phyloP scores from a whole-genome alignment of 192 early-diverging fungal genomes.

The Backusella macrospora region DNA sequence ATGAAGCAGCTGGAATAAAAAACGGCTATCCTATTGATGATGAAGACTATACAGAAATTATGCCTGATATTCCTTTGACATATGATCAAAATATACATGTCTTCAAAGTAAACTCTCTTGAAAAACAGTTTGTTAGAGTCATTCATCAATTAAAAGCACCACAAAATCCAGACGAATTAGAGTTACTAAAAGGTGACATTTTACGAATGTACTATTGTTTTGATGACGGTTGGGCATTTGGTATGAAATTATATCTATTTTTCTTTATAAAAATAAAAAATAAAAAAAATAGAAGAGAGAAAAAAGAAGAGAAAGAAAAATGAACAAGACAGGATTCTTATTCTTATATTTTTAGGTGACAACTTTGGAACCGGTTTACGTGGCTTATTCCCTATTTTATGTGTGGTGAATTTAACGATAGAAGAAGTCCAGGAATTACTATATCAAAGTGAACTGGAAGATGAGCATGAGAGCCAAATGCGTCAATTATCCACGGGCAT shows the following conservation, averaged over 20 bases:
- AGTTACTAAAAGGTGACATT: slow-evolving; percentile 29
- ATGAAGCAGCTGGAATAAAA: neutral
- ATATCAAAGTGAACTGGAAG: slow-evolving; percentile 6
- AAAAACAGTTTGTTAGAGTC: slow-evolving; percentile 15
- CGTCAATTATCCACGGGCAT: neutral
- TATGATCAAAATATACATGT: slow-evolving; percentile 3
- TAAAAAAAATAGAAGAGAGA: neutral
- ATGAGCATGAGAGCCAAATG: neutral
- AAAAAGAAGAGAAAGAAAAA: neutral
- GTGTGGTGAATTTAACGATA: slow-evolving; percentile 18
- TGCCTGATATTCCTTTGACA: neutral
- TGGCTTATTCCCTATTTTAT: slow-evolving; percentile 32
- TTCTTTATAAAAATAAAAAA: too few species aligned
- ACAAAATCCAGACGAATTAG: slow-evolving; percentile 30
- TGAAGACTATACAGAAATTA: slow-evolving; percentile 7
- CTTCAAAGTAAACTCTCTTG: slow-evolving; percentile 7
- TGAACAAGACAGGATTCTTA: neutral
- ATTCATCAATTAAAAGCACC: slow-evolving; percentile 15
- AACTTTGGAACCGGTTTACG: slow-evolving; percentile 29
- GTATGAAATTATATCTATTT: slow-evolving; percentile 17
- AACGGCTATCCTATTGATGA: neutral
- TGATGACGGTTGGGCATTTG: slow-evolving; percentile 39
- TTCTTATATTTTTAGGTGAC: slow-evolving; percentile 18
- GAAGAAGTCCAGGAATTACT: slow-evolving; percentile 25
- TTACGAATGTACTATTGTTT: slow-evolving; percentile 29